Conservation (phyloP, 371 early-diverging fungal genomes). For the Lichtheimia ramosa region DNA sequence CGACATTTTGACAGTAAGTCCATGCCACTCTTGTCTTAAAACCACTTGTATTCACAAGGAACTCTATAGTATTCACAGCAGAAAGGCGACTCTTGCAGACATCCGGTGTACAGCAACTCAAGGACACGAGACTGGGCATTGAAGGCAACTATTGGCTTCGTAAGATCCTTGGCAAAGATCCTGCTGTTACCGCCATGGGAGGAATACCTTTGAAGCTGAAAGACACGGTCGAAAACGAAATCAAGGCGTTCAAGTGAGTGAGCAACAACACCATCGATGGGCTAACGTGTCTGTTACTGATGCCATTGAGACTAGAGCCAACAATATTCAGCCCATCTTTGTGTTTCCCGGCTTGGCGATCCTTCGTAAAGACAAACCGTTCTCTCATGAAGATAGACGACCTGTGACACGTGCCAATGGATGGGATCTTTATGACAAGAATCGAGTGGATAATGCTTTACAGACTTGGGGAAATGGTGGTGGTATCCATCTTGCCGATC, state of each 20-base stretch:
- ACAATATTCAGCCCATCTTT: conserved; percentile 72
- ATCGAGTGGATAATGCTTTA: conserved; percentile 61
- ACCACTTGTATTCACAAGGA: neutral
- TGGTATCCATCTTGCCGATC: conserved; percentile 60
- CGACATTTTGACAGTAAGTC: conserved; percentile 62
- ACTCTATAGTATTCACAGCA: conserved; percentile 53
- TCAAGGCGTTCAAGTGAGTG: conserved; percentile 61
- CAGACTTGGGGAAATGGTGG: conserved; percentile 59
- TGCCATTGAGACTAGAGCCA: conserved; percentile 27
- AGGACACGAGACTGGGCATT: conserved; percentile 72
- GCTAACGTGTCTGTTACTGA: neutral
- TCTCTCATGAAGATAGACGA: conserved; percentile 65
- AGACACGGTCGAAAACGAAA: conserved; percentile 64
- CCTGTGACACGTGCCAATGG: conserved; percentile 63
- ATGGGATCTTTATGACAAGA: conserved; percentile 74
- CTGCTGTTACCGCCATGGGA: conserved; percentile 69
- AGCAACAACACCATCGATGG: neutral
- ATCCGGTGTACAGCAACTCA: conserved; percentile 58
- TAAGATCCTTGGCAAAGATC: conserved; percentile 60
- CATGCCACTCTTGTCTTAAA: neutral
- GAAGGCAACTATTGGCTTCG: conserved; percentile 81
- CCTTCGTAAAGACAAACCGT: conserved; percentile 74
- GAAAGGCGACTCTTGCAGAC: conserved; percentile 64
- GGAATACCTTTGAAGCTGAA: conserved; percentile 66
- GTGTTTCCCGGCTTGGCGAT: conserved; percentile 77